Evolutionary conservation across 2,329 filamentous ascomycete genomes (phyloP).

Genomic region (Reticulascus tulasneorum): DNA sequence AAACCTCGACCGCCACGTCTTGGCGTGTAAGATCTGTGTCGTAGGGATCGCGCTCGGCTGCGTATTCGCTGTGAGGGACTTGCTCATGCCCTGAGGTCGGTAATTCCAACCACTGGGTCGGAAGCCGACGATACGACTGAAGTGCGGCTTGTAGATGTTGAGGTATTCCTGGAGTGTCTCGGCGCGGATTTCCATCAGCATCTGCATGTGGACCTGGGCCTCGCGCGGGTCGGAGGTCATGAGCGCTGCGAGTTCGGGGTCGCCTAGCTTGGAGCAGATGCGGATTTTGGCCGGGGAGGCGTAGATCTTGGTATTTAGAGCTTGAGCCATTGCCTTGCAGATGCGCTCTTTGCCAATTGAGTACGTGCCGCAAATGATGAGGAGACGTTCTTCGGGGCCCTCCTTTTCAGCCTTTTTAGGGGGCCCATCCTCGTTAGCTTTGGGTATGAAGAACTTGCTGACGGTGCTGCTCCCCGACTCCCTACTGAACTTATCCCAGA

Average conservation of each 20-base stretch:
- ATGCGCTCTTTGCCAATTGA: constrained; percentile 97
- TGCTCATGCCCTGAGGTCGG: constrained; percentile 54
- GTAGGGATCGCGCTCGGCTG: constrained; percentile 47
- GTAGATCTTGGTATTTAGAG: constrained; percentile 83
- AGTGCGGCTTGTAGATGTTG: constrained; percentile 72
- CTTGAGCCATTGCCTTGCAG: constrained; percentile 85
- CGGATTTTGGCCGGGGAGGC: constrained; percentile 78
- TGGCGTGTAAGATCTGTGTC: constrained; percentile 48
- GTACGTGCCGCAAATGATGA: constrained; percentile 94
- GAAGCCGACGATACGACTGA: constrained; percentile 84
- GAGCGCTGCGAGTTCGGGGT: constrained; percentile 71
- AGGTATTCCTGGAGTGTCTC: constrained; percentile 91
- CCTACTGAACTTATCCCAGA: constrained; percentile 42
- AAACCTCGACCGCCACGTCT: constrained; percentile 74
- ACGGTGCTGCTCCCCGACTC: constrained; percentile 39
- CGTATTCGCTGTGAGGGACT: constrained; percentile 50
- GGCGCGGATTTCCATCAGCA: constrained; percentile 86
- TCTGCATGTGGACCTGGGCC: constrained; percentile 97
- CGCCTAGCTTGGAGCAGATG: constrained; percentile 80
- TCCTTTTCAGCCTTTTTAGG: constrained; percentile 24
- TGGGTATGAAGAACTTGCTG: constrained; percentile 51
- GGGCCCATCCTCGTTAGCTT: constrained; percentile 25
- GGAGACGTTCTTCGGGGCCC: constrained; percentile 54
- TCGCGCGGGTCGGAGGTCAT: constrained; percentile 77
- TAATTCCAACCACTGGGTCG: constrained; percentile 95